Evolutionary conservation across 371 early-diverging fungal genomes (phyloP).

Genomic region (Lichtheimia corymbifera): DNA sequence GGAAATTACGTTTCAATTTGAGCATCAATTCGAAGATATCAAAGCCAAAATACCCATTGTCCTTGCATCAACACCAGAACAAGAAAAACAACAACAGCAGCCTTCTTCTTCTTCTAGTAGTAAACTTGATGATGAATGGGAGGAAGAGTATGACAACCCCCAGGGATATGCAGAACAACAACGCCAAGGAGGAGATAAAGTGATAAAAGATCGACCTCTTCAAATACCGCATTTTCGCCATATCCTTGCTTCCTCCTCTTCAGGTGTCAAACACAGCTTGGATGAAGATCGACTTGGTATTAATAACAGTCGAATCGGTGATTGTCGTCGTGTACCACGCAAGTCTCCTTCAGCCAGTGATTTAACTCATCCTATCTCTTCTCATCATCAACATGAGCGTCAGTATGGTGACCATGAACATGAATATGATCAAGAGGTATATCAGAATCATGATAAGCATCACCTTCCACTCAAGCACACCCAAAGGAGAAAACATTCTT

Average conservation of each 20-base stretch:
- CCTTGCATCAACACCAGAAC: slow-evolving; percentile 21
- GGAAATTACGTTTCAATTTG: slow-evolving; percentile 27
- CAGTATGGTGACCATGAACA: background rate
- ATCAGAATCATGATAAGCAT: background rate
- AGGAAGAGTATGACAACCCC: slow-evolving; percentile 7
- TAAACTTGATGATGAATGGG: slow-evolving; percentile 1
- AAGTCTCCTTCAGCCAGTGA: too few relatives aligned
- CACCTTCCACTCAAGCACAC: slow-evolving; percentile 1
- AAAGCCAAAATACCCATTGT: slow-evolving; percentile 27
- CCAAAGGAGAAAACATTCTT: background rate
- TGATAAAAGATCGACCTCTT: background rate
- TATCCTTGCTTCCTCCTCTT: too few relatives aligned
- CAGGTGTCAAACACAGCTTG: background rate
- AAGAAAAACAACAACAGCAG: slow-evolving; percentile 1
- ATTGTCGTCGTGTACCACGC: too few relatives aligned
- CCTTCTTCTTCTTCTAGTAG: background rate
- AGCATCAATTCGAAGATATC: slow-evolving; percentile 24
- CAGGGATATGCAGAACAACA: too few relatives aligned
- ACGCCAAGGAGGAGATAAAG: too few relatives aligned
- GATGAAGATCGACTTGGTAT: background rate
- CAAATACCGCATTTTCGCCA: background rate
- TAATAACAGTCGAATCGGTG: too few relatives aligned
- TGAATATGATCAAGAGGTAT: background rate
- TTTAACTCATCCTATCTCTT: too few relatives aligned
- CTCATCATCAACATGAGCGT: too few relatives aligned